Base-by-base conservation (phyloP, 495 filamentous ascomycete species). In the Daldinia loculata region DNA sequence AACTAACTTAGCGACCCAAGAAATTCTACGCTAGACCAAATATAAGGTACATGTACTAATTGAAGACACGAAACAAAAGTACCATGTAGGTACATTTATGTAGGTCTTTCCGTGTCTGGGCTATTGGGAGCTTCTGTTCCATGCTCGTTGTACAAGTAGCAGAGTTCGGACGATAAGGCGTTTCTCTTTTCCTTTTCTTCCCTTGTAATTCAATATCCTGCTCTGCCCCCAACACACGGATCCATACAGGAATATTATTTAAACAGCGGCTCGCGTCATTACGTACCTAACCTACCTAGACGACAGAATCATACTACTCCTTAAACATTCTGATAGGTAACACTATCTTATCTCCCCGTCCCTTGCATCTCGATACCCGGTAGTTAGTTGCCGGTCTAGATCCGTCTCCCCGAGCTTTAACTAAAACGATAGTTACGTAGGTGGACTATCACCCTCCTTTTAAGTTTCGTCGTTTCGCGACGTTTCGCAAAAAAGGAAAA, bases 91-190 rank as follows among this genome's bases (percentile, higher is more conserved):
- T 45, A 66, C 26, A 39, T 64, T 48, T 24, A 64, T 60, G 67
- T 60, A 70, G 62, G 61, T 56, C 67, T 66, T 14, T 43, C 27
- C 30, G 6, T 57, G 38, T 62, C 66, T 68, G 51, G 58, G 65
- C 51, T 1, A 12, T 67, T 67, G 8, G 4, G 22, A 68, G 58
- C 19, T 56, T 51, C 29, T 65, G 39, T 38, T 70, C 61, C 60
- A 59, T 70, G 19, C n/a, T 63, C 5, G 43, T 65, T 38, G 29
- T 63, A 70, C 67, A 70, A 61, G 67, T 70, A 32, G 50, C 56
- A 61, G 41, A 56, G 3, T 65, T 60, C 27, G 41, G 48, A 61
- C 12, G 60, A 56, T 38, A 61, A 65, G 43, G 51, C 39, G 19
- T 70, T 34, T 55, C 36, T n/a, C 12, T 27, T 32, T 59, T 26